Percentiles rank a stretch among this genome's conserved stretches.
Conservation (phyloP, 2,329 filamentous ascomycete species). For the Diaporthe sp. region DNA sequence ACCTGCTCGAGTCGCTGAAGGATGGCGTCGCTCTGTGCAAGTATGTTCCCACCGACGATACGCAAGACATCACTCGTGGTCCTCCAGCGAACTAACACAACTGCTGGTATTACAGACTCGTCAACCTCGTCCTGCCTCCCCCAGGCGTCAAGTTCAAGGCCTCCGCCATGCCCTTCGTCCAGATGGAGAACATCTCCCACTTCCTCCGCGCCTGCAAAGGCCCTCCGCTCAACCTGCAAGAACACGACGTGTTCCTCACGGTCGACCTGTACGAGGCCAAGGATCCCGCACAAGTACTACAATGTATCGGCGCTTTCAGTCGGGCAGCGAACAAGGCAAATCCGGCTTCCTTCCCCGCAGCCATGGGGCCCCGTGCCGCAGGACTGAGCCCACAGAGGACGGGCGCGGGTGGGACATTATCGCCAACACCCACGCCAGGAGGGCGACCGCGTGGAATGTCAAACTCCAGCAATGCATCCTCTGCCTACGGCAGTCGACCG, state of each 20-base stretch:
- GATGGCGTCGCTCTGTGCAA: constrained; percentile 95
- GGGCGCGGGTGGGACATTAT: constrained; percentile 54
- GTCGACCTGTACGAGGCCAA: constrained; percentile 97
- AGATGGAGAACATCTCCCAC: constrained; percentile 99
- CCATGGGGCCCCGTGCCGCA: constrained; percentile 80
- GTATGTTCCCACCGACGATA: constrained; percentile 62
- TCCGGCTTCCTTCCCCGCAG: constrained; percentile 79
- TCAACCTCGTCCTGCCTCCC: constrained; percentile 83
- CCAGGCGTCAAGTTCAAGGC: constrained; percentile 91
- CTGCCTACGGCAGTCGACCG: constrained; percentile 59
- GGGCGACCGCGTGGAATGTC: constrained; percentile 64
- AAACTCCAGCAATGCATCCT: constrained; percentile 72
- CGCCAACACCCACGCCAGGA: constrained; percentile 63
- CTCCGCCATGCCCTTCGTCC: constrained; percentile 96
- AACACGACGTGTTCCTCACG: constrained; percentile 96
- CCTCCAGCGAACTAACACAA: constrained; percentile 17
- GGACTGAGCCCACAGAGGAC: constrained; percentile 77
- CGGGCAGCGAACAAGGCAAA: constrained; percentile 83
- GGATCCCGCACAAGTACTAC: constrained; percentile 94
- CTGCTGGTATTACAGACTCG: constrained; percentile 68
- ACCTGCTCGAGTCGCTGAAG: constrained; percentile 88
- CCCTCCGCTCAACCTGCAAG: constrained; percentile 86
- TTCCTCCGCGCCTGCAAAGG: constrained; percentile 91
- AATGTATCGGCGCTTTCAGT: constrained; percentile 93
- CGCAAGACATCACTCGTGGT: too few relatives aligned